These are phyloP conservation scores for Akanthomyces dipterigenus DNA, from an alignment of 2,329 filamentous ascomycete species.

Conservation along the genomic window DNA sequence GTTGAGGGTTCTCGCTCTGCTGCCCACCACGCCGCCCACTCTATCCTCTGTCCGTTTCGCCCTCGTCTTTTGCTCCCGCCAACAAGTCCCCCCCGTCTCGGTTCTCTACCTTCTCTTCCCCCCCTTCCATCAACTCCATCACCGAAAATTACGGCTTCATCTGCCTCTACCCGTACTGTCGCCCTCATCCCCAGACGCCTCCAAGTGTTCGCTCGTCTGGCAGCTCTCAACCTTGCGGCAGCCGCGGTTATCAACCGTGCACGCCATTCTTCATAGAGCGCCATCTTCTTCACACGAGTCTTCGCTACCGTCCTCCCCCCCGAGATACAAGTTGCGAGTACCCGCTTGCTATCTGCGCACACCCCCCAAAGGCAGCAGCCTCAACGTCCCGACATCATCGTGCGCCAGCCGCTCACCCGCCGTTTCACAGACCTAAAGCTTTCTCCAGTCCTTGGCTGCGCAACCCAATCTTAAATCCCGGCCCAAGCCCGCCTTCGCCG, in stretches of 20 bases:
- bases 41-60: background rate
- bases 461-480: background rate
- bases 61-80: background rate
- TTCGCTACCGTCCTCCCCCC: background rate
- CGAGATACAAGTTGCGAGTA: background rate
- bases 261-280: constrained; percentile 1
- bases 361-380: background rate
- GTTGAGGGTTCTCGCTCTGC: background rate
- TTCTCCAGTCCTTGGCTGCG: background rate
- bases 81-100: background rate
- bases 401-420: constrained; percentile 3
- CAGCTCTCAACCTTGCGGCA: background rate
- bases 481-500: background rate
- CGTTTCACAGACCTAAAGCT: background rate
- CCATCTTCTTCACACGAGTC: background rate
- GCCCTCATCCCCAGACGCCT: background rate
- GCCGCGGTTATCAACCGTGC: constrained; percentile 1
- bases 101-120: background rate
- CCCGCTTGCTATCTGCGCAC: background rate
- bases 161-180: background rate
- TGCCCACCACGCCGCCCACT: background rate
- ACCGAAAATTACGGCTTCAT: background rate
- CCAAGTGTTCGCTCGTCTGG: background rate
- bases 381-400: background rate
- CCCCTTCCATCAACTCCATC: background rate